These are phyloP conservation scores for Ceratobasidium sp. DNA, from an alignment of 1,284 basidiomycete genomes.

Conservation along the genomic window DNA sequence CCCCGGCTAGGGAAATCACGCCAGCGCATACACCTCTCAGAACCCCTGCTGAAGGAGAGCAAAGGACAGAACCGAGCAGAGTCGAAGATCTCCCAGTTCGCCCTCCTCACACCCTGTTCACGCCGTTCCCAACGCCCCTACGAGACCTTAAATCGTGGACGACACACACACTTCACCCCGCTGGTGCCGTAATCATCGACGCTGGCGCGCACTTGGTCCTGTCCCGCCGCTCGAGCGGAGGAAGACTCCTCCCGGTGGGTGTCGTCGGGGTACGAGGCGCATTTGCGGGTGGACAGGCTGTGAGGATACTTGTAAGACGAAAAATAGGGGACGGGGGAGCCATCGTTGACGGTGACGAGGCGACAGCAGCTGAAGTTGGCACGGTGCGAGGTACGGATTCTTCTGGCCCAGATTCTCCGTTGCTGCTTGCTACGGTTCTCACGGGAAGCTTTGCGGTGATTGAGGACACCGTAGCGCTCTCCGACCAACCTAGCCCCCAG, in stretches of 20 bases:
- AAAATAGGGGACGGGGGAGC: not conserved
- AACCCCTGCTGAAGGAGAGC: conserved; percentile 5
- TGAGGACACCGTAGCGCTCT: conserved; percentile 29
- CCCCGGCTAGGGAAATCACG: conserved; percentile 32
- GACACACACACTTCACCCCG: conserved; percentile 86
- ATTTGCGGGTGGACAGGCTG: conserved; percentile 94
- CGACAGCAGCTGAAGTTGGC: conserved; percentile 54
- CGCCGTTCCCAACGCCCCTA: conserved; percentile 74
- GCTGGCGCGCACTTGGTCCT: conserved; percentile 87
- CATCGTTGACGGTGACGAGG: conserved; percentile 54
- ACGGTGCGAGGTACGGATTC: conserved; percentile 8
- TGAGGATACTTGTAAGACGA: conserved; percentile 72
- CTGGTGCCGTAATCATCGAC: conserved; percentile 89
- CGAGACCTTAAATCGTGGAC: conserved; percentile 96
- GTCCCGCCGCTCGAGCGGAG: conserved; percentile 83
- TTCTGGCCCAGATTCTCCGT: conserved; percentile 30
- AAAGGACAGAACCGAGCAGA: conserved; percentile 20
- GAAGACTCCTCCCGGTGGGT: conserved; percentile 87
- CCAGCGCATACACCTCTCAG: conserved; percentile 41
- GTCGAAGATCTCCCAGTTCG: conserved; percentile 49
- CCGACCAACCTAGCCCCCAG: not conserved
- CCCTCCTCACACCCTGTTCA: conserved; percentile 89
- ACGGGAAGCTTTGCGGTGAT: conserved; percentile 21
- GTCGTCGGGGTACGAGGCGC: conserved; percentile 85
- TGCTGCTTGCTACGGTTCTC: conserved; percentile 35